Evolutionary conservation across 208 protist species (phyloP).

Genomic region (Vickermania spadyakhi): DNA sequence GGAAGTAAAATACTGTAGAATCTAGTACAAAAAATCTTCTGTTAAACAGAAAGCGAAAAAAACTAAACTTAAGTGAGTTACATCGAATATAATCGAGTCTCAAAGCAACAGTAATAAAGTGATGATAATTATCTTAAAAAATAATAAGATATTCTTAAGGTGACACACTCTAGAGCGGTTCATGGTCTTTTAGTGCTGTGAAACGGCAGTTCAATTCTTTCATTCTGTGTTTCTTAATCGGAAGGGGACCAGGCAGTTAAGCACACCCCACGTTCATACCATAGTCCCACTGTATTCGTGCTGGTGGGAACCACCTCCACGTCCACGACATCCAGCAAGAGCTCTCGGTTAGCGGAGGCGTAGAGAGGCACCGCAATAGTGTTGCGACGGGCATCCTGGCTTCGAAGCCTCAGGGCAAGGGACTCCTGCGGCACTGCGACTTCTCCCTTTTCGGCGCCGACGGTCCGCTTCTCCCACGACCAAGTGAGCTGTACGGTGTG

Average conservation of each 20-base stretch:
- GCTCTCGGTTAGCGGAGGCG: conserved; percentile 50
- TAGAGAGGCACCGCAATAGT: conserved; percentile 74
- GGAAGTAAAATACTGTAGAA: too few species aligned
- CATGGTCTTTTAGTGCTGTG: too few species aligned
- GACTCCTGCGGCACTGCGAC: background rate
- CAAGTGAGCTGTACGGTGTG: conserved; percentile 27
- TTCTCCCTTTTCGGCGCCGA: conserved; percentile 1
- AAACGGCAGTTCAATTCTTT: too few species aligned
- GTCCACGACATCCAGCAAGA: conserved; percentile 69
- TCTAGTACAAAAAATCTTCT: too few species aligned
- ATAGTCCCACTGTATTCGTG: conserved; percentile 16
- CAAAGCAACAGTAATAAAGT: background rate
- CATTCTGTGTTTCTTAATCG: conserved; percentile 21
- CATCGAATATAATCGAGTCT: background rate
- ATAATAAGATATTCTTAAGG: too few species aligned
- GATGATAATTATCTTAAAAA: background rate
- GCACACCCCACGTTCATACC: conserved; percentile 84
- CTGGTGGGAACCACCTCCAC: conserved; percentile 18
- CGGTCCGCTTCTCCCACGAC: conserved; percentile 18
- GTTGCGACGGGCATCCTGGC: conserved; percentile 17
- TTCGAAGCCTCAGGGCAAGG: background rate
- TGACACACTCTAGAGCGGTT: too few species aligned
- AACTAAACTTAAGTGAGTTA: background rate
- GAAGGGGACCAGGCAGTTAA: conserved; percentile 59
- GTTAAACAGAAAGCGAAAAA: background rate